Evolutionary conservation across 2,329 filamentous ascomycete genomes (phyloP).

Genomic region (Colletotrichum sp.): DNA sequence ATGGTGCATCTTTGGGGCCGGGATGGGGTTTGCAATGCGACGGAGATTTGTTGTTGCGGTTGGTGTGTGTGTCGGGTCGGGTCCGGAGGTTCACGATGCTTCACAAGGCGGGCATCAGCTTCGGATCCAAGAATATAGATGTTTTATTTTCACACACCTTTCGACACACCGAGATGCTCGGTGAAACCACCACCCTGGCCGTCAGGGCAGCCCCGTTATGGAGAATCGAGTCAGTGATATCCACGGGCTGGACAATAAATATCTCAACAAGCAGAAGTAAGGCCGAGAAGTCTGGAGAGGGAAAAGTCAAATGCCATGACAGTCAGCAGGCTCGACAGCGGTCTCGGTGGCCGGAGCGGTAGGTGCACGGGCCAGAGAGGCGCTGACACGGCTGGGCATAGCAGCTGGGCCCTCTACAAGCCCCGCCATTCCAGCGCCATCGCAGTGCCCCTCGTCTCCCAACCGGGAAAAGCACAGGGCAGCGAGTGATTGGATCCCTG

Average conservation of each 20-base stretch:
- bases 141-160: background rate
- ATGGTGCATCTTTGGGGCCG: background rate
- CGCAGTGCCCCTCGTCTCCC: background rate
- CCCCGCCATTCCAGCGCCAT: background rate
- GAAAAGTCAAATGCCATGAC: slow-evolving; percentile 16
- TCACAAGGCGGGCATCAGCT: background rate
- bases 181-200: background rate
- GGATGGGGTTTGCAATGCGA: background rate
- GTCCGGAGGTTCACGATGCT: background rate
- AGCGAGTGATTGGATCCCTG: background rate
- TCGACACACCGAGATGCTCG: background rate
- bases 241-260: slow-evolving; percentile 2
- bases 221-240: slow-evolving; percentile 8
- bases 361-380: background rate
- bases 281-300: slow-evolving; percentile 16
- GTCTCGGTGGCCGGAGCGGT: background rate
- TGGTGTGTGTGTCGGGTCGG: background rate
- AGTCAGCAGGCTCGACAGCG: slow-evolving; percentile 5
- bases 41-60: slow-evolving; percentile 16
- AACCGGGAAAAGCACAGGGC: slow-evolving; percentile 1
- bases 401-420: background rate
- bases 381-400: background rate
- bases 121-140: background rate
- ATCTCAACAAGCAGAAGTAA: slow-evolving; percentile 10
- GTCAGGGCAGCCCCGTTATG: background rate